Evolutionary conservation across 2,329 filamentous ascomycete genomes (phyloP), one percentile per base, ranked within the genome.

Genomic region (Exophiala sideris): DNA sequence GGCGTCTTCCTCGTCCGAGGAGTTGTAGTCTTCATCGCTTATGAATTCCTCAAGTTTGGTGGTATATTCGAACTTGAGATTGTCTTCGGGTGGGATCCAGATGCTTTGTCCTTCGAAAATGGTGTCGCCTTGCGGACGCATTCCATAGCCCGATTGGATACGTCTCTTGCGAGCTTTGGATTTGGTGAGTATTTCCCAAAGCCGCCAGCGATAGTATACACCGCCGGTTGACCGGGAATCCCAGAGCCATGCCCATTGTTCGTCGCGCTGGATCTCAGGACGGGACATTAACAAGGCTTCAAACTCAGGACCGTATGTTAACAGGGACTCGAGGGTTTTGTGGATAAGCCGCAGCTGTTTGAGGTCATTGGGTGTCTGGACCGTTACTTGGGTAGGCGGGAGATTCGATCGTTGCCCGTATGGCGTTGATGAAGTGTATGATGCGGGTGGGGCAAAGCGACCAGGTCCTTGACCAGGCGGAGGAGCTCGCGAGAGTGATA

Each of bases 211-310:
- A 70, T 97, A 97, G 81, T 91, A 99, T 12, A 95, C 82, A 12
- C 87, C 92, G 21, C 84, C 91, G 58, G 80, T 77, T 65, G 85
- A 91, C 61, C 85, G 81, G 16, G 91, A 81, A 68, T 97, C 87
- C 86, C 89, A 99, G 4, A 99, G 77, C 88, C 91, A 99, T 0
- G 91, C 88, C 85, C 92, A 97, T 61, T 87, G 91, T 69, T 95
- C 89, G 56, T 96, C 89, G 38, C 79, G 81, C 67, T 95, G 89
- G 1, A 97, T 87, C 50, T 91, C 84, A 0, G 88, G 83, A 14
- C 89, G 80, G 46, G 86, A 87, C 94, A 97, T 97, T 5, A 99
- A 79, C 2, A 95, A 76, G 4, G 91, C 91, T 71, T 99, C 94
- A 57, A 96, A 95, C 65, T 94, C 89, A 0, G 89, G 84, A 0